phyloP scores from a whole-genome alignment of 75 land plant genomes.

The Sequoiadendron giganteum region DNA sequence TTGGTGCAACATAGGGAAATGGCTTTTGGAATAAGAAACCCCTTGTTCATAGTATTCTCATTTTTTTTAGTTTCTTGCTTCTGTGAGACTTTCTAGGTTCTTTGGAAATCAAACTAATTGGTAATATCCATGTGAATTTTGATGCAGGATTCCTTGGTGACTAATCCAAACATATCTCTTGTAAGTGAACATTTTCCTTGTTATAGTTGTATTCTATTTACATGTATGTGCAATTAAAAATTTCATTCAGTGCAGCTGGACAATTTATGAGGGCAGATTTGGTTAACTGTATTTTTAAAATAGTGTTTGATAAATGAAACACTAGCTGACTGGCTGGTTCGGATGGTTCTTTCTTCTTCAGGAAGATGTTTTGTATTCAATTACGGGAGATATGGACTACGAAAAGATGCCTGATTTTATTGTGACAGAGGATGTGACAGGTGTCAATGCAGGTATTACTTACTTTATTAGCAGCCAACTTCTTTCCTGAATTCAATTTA shows the following conservation, averaged over 20 bases:
- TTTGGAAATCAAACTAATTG: not conserved
- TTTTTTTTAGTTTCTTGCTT: not conserved
- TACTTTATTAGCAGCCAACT: not conserved
- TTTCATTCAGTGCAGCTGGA: too few relatives aligned
- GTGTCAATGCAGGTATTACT: slow-evolving; percentile 69
- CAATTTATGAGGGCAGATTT: not conserved
- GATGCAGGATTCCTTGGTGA: slow-evolving; percentile 65
- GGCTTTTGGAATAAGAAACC: not conserved
- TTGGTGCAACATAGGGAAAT: not conserved
- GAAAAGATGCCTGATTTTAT: slow-evolving; percentile 59
- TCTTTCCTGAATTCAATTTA: not conserved
- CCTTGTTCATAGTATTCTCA: not conserved
- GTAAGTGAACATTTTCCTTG: not conserved
- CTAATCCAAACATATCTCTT: slow-evolving; percentile 48
- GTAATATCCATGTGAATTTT: not conserved
- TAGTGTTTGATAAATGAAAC: not conserved
- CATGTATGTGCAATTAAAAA: not conserved
- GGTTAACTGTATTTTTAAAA: not conserved
- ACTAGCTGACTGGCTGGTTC: not conserved
- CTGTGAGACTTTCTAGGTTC: not conserved
- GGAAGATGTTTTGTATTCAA: slow-evolving; percentile 45
- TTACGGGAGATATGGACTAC: slow-evolving; percentile 38
- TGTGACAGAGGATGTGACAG: slow-evolving; percentile 65
- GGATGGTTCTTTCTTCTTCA: not conserved
- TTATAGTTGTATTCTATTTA: not conserved